Evolutionary conservation across 208 protist species (phyloP).

Genomic region (Jaenimonas drosophilae): DNA sequence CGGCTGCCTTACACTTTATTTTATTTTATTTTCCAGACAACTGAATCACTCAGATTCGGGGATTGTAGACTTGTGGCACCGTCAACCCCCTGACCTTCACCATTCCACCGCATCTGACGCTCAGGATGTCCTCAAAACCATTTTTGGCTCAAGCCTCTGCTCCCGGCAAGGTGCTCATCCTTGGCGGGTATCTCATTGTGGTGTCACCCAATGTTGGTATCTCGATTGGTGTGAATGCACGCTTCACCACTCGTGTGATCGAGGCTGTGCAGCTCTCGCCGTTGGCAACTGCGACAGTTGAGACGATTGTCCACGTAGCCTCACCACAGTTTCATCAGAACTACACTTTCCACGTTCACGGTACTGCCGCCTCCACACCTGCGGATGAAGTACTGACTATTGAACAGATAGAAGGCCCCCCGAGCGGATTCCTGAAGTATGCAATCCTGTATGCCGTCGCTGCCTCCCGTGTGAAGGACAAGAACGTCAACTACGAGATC

Average conservation of each 20-base stretch:
- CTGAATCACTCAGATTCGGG: too few species aligned
- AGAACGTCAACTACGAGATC: constrained; percentile 2
- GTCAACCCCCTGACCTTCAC: too few species aligned
- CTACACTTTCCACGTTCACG: constrained; percentile 33
- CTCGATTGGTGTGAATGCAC: constrained; percentile 87
- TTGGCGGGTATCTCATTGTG: constrained; percentile 93
- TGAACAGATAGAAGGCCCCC: constrained; percentile 39
- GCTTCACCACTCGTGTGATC: constrained; percentile 73
- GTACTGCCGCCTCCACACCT: background rate
- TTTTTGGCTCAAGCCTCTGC: constrained; percentile 47
- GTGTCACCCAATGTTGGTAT: constrained; percentile 87
- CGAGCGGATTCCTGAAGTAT: constrained; percentile 59
- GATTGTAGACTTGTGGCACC: too few species aligned
- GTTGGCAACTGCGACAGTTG: constrained; percentile 8
- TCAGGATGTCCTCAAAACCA: too few species aligned
- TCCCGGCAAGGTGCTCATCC: constrained; percentile 94
- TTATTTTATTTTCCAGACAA: background rate
- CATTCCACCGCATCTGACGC: too few species aligned
- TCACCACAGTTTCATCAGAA: constrained; percentile 77
- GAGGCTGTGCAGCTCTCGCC: background rate
- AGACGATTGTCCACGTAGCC: constrained; percentile 34
- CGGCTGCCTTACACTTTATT: background rate
- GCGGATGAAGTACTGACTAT: constrained; percentile 20
- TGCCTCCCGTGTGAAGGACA: constrained; percentile 12
- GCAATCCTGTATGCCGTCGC: constrained; percentile 60